These are phyloP conservation scores for Thielaviopsis ethacetica DNA, from an alignment of 2,329 filamentous ascomycete genomes.

Conservation along the genomic window DNA sequence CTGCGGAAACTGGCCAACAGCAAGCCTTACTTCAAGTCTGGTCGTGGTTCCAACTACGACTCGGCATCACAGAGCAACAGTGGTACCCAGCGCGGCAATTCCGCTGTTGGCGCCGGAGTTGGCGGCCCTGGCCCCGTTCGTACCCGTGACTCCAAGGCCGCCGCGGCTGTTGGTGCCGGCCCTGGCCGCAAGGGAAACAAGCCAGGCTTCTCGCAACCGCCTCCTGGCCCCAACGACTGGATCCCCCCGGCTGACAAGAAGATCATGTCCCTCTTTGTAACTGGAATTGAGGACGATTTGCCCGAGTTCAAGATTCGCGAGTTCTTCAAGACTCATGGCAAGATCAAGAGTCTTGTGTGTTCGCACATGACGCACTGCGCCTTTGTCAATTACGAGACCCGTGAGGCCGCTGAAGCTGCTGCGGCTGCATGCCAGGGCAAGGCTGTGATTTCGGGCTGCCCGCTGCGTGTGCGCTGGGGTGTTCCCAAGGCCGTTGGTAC, in stretches of 20 bases:
- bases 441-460: slow-evolving; percentile 80
- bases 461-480: slow-evolving; percentile 80
- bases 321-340: slow-evolving; percentile 78
- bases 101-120: slow-evolving; percentile 36
- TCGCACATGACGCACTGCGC: slow-evolving; percentile 96
- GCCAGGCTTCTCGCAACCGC: slow-evolving; percentile 17
- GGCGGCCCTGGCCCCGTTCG: slow-evolving; percentile 63
- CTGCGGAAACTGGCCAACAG: slow-evolving; percentile 72
- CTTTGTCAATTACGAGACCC: slow-evolving; percentile 83
- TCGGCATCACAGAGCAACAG: slow-evolving; percentile 21
- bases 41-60: slow-evolving; percentile 51
- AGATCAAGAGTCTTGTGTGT: slow-evolving; percentile 83
- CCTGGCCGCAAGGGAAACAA: slow-evolving; percentile 29
- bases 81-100: slow-evolving; percentile 22
- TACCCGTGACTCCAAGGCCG: slow-evolving; percentile 47
- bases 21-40: slow-evolving; percentile 89
- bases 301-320: slow-evolving; percentile 82
- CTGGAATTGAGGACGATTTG: slow-evolving; percentile 88
- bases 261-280: slow-evolving; percentile 86
- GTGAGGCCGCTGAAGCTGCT: slow-evolving; percentile 72
- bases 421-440: slow-evolving; percentile 73
- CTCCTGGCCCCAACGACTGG: slow-evolving; percentile 68
- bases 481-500: slow-evolving; percentile 82
- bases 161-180: slow-evolving; percentile 31
- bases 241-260: slow-evolving; percentile 67